Percentiles rank a stretch among this genome's conserved stretches.
phyloP scores from a whole-genome alignment of 2,329 filamentous ascomycete species.

The Uncinocarpus reesii region DNA sequence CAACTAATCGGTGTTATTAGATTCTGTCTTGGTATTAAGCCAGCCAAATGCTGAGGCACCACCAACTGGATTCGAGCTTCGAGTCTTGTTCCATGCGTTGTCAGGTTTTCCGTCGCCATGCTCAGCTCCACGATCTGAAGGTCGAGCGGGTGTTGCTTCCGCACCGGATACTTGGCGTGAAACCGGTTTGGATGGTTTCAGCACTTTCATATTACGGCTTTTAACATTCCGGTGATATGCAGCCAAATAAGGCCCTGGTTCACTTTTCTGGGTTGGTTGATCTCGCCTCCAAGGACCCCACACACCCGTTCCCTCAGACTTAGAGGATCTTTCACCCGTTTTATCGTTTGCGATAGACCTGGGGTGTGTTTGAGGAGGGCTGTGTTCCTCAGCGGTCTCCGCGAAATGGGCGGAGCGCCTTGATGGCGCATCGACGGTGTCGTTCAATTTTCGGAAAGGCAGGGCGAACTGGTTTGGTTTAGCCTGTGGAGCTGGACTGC shows the following conservation, averaged over 20 bases:
- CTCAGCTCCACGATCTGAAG: neutral
- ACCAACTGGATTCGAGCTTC: slow-evolving; percentile 57
- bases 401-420: slow-evolving; percentile 15
- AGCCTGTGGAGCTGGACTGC: slow-evolving; percentile 18
- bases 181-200: slow-evolving; percentile 61
- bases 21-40: slow-evolving; percentile 12
- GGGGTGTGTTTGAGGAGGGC: slow-evolving; percentile 13
- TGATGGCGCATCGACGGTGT: slow-evolving; percentile 21
- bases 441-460: slow-evolving; percentile 21
- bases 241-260: slow-evolving; percentile 35
- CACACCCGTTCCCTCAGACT: slow-evolving; percentile 43
- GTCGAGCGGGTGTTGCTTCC: neutral
- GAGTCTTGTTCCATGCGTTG: slow-evolving; percentile 37
- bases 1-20: neutral
- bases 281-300: slow-evolving; percentile 61
- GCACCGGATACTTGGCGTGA: slow-evolving; percentile 19
- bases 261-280: slow-evolving; percentile 19
- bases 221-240: slow-evolving; percentile 59
- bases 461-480: slow-evolving; percentile 21
- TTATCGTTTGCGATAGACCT: slow-evolving; percentile 26
- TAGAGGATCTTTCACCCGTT: slow-evolving; percentile 18
- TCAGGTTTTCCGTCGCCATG: slow-evolving; percentile 15
- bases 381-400: slow-evolving; percentile 16
- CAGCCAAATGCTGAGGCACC: slow-evolving; percentile 18
- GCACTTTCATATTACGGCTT: slow-evolving; percentile 69